Base-by-base conservation (phyloP, 208 protist species). In the Crithidia sp. region DNA sequence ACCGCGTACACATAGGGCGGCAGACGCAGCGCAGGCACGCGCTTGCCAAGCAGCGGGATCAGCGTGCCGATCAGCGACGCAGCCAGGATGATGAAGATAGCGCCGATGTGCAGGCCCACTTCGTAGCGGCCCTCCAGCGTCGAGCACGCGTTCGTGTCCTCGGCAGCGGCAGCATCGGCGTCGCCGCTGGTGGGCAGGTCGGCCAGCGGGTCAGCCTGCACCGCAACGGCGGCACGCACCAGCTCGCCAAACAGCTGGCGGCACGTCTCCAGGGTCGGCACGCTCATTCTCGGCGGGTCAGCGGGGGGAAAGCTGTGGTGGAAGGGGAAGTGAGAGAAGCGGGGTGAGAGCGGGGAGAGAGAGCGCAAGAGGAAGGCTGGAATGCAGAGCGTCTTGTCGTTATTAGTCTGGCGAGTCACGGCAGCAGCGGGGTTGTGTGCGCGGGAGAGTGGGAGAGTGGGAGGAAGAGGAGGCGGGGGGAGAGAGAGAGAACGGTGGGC, bases 81-180 rank as follows among this genome's bases (percentile, higher is more conserved):
- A 2, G 47, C 72, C 2, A 94, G 74, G n/a, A 94, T 65, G 47
- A 94, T 75, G 73, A 94, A 90, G 36, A 94, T 79, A 9, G 86
- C 86, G 13, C 63, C 77, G 37, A 94, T 68, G 74, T 94, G 89
- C 61, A 91, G 52, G 13, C 79, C 74, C 47, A 83, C 61, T 37
- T 76, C 82, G 67, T 88, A 92, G 12, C 36, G 40, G 12, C 83
- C 84, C 6, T 81, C 49, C 47, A 79, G 56, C 2, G 54, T 64
- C 16, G 47, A 54, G 70, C 84, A 89, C 43, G 16, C 52, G 52
- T 41, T 12, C 12, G 45, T 58, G 39, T 54, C 55, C 28, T 57
- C 62, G 39, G 47, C 66, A 16, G 65, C 72, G 16, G 39, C 62
- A 40, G 7, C 55, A 67, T 53, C 58, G 44, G 45, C 52, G 10